Conservation (phyloP, 257 asterid species). For the Paraleonurus japonicus region DNA sequence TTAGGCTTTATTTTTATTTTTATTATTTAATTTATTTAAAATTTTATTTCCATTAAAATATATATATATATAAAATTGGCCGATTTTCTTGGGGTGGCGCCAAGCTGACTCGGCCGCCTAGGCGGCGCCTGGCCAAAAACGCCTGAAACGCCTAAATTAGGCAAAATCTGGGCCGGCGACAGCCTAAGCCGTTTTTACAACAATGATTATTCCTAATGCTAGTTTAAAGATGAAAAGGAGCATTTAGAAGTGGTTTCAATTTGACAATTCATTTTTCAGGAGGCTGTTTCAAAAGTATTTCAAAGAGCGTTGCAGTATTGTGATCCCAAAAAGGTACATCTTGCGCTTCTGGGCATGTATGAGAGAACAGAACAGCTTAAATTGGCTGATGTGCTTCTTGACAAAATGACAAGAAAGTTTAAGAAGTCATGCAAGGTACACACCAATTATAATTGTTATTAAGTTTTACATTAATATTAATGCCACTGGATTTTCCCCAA, state of each 20-base stretch:
- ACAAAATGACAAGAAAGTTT: slow-evolving; percentile 79
- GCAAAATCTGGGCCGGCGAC: no score
- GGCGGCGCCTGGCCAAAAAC: no score
- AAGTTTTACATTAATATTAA: not conserved
- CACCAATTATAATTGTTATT: not conserved
- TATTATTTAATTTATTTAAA: no score
- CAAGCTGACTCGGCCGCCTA: no score
- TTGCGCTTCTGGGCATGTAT: slow-evolving; percentile 75
- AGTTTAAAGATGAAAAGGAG: not conserved
- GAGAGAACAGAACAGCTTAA: slow-evolving; percentile 75
- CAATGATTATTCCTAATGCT: not conserved
- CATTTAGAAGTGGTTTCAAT: not conserved
- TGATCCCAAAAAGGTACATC: slow-evolving; percentile 86
- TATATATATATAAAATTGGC: no score
- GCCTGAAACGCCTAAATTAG: no score
- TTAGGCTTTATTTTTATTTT: no score
- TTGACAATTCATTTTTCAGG: slow-evolving; percentile 41
- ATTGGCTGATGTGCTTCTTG: slow-evolving; percentile 69
- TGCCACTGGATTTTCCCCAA: not conserved
- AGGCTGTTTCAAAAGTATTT: slow-evolving; percentile 71
- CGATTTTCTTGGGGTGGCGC: no score
- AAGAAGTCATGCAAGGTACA: slow-evolving; percentile 83
- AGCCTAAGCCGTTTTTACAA: no score
- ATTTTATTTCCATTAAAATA: no score
- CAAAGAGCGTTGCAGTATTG: slow-evolving; percentile 80